These are phyloP conservation scores for Penicillium sp. DNA, from an alignment of 2,329 filamentous ascomycete genomes.

Conservation along the genomic window DNA sequence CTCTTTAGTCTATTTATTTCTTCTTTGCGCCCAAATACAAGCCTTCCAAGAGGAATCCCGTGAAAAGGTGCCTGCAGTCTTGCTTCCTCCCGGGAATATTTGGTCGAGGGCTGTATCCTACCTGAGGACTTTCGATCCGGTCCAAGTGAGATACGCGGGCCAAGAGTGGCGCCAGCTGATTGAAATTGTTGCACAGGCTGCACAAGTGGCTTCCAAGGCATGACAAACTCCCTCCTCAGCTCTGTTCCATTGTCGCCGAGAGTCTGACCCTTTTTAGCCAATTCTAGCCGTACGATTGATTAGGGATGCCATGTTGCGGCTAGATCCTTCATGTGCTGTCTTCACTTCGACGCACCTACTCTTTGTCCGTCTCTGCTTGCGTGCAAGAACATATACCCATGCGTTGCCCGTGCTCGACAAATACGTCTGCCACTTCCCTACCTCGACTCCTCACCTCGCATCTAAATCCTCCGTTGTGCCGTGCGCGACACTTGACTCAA, in stretches of 20 bases:
- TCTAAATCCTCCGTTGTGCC: constrained; percentile 29
- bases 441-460: constrained; percentile 29
- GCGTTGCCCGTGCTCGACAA: constrained; percentile 48
- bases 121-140: constrained; percentile 56
- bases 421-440: constrained; percentile 49
- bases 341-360: constrained; percentile 50
- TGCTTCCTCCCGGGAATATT: constrained; percentile 50
- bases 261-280: constrained; percentile 36
- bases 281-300: constrained; percentile 46
- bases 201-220: constrained; percentile 43
- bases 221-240: constrained; percentile 8
- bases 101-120: constrained; percentile 57
- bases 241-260: constrained; percentile 2
- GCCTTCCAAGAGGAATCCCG: constrained; percentile 40
- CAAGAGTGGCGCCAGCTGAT: constrained; percentile 44
- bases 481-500: constrained; percentile 39
- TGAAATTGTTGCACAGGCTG: constrained; percentile 38
- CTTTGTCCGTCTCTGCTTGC: constrained; percentile 48
- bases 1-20: constrained; percentile 62
- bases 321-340: constrained; percentile 48
- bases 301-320: constrained; percentile 49
- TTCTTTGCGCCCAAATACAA: constrained; percentile 56
- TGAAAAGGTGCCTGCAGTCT: constrained; percentile 41
- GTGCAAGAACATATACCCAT: constrained; percentile 44
- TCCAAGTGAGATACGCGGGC: constrained; percentile 51